Evolutionary conservation across 257 asterid species (phyloP).

Genomic region (Solanum clarkiae): DNA sequence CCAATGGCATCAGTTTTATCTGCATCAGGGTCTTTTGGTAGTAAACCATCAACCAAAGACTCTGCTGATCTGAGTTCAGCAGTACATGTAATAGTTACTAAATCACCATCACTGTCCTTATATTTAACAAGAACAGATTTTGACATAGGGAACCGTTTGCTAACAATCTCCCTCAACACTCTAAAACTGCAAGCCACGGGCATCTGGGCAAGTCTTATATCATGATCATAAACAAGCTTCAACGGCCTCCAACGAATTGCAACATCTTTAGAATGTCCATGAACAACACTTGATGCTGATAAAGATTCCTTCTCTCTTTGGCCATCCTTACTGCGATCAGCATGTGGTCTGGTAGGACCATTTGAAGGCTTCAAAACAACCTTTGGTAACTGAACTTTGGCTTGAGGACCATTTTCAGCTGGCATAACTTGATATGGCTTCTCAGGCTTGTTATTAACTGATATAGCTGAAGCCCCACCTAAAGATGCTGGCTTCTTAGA

Average conservation of each 20-base stretch:
- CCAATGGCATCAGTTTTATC: slow-evolving; percentile 35
- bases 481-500: slow-evolving; percentile 46
- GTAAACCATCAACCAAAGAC: slow-evolving; percentile 36
- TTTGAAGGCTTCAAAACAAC: slow-evolving; percentile 65
- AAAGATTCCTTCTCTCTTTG: slow-evolving; percentile 18
- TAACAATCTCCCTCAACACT: slow-evolving; percentile 61
- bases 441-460: slow-evolving; percentile 38
- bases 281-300: not conserved
- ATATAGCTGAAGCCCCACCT: slow-evolving; percentile 11
- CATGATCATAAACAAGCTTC: slow-evolving; percentile 93
- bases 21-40: slow-evolving; percentile 35
- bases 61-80: slow-evolving; percentile 75
- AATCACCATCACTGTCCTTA: slow-evolving; percentile 76
- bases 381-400: slow-evolving; percentile 42
- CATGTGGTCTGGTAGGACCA: slow-evolving; percentile 36
- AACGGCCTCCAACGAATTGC: slow-evolving; percentile 40
- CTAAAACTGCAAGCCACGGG: slow-evolving; percentile 61
- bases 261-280: slow-evolving; percentile 17
- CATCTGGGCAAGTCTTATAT: slow-evolving; percentile 85
- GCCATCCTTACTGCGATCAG: slow-evolving; percentile 22
- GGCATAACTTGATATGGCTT: slow-evolving; percentile 24
- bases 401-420: slow-evolving; percentile 46
- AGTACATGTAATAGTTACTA: slow-evolving; percentile 72
- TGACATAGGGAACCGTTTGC: slow-evolving; percentile 73
- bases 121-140: slow-evolving; percentile 70